Base-by-base conservation (phyloP, 83 land plant genomes). In the Picea mariana region DNA sequence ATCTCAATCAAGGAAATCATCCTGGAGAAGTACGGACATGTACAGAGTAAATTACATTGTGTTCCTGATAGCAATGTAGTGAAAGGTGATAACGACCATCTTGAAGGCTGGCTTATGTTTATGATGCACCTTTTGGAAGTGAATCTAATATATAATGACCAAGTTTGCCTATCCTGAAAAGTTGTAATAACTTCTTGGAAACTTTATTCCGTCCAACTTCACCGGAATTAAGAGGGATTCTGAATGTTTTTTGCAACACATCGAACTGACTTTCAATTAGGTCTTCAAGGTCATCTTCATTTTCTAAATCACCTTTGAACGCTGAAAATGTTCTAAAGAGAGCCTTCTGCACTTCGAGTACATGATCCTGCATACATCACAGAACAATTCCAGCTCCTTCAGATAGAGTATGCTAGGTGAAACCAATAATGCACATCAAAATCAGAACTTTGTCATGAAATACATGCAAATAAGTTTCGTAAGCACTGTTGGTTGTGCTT, bases 151-250 rank as follows among this genome's bases (percentile, higher is more conserved):
- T 90, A 85, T 86, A 94, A 17, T 81, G 89, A 55, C 98, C 98
- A 59, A 96, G 90, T 82, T 87, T 92, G 49, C 98, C 98, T 9
- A 81, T 86, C 82, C 98, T 92, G 78, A 92, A 96, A 26, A 96
- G 67, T 52, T 88, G 84, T 13, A 96, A 86, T 17, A 96, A 85
- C 82, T 89, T 95, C 85, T 90, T 96, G 15, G 98, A 84, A 38
- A 96, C 95, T 88, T 85, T 89, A n/a, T 76, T 42, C 24, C 90
- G 89, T 58, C 95, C 98, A 60, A 84, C 89, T 38, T 89, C 91
- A 68, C 91, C 86, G 4, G 83, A 81, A 79, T 84, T 80, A 9
- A 85, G 88, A 67, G 93, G 90, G 80, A 94, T 86, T 81, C 84
- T 89, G 27, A 94, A 80, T 12, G 91, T 86, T 77, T 84, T 92